Conservation (phyloP, 2,329 filamentous ascomycete species). For the Reticulascus tulasneorum region DNA sequence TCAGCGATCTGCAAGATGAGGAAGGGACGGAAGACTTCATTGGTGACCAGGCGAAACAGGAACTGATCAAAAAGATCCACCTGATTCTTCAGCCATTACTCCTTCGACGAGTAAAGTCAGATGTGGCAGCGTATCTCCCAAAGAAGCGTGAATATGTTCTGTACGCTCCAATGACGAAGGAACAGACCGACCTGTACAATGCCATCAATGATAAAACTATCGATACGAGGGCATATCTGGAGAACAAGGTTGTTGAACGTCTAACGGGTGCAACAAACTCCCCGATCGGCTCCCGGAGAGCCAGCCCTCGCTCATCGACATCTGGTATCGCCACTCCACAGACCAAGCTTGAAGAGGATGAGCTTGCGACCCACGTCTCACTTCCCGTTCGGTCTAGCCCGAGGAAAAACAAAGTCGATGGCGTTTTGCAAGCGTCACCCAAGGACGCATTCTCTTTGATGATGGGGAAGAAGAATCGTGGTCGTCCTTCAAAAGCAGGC, state of each 20-base stretch:
- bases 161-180: constrained; percentile 85
- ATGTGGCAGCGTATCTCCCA: constrained; percentile 86
- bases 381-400: constrained; percentile 33
- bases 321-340: constrained; percentile 26
- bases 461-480: constrained; percentile 41
- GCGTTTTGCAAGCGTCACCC: constrained; percentile 15
- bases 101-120: constrained; percentile 82
- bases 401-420: constrained; percentile 22
- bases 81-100: constrained; percentile 89
- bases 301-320: constrained; percentile 35
- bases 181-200: constrained; percentile 87
- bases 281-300: constrained; percentile 27
- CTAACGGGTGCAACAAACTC: constrained; percentile 36
- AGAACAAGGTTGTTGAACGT: constrained; percentile 70
- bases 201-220: constrained; percentile 52
- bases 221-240: constrained; percentile 71
- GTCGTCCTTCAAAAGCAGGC: constrained; percentile 17
- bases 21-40: constrained; percentile 74
- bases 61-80: constrained; percentile 70
- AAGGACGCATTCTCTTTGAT: constrained; percentile 49
- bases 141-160: constrained; percentile 96
- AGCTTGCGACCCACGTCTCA: constrained; percentile 16
- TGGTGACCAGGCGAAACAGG: constrained; percentile 62
- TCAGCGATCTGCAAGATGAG: constrained; percentile 84
- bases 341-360: constrained; percentile 11